These are phyloP conservation scores for Ganoderma sp. DNA, from an alignment of 1,284 basidiomycete species.

Conservation along the genomic window DNA sequence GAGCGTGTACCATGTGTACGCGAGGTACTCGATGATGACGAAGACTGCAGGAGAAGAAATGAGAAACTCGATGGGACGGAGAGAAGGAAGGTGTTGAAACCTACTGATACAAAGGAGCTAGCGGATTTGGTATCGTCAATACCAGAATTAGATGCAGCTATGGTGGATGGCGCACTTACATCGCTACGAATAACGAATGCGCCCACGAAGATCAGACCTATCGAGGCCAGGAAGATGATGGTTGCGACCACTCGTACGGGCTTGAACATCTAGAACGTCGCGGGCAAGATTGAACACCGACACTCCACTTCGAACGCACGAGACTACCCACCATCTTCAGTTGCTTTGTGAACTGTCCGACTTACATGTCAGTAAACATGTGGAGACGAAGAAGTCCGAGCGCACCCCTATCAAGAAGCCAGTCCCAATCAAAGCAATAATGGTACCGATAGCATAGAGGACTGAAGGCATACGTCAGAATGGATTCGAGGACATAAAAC, in stretches of 20 bases:
- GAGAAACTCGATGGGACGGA: conserved; percentile 23
- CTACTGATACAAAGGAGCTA: conserved; percentile 56
- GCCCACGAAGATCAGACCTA: conserved; percentile 80
- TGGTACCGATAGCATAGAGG: conserved; percentile 83
- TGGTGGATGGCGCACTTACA: conserved; percentile 48
- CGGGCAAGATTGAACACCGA: conserved; percentile 11
- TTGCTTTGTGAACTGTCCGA: conserved; percentile 74
- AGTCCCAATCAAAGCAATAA: conserved; percentile 85
- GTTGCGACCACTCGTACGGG: conserved; percentile 88
- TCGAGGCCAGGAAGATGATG: conserved; percentile 77
- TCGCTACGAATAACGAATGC: conserved; percentile 77
- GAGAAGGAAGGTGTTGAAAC: conserved; percentile 29
- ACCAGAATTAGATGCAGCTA: conserved; percentile 2
- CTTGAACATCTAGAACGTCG: conserved; percentile 82
- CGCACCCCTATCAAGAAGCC: conserved; percentile 88
- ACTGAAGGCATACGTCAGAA: conserved; percentile 48
- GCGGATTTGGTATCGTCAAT: neutral
- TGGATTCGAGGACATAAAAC: neutral
- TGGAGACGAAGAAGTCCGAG: conserved; percentile 12
- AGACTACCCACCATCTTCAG: conserved; percentile 66
- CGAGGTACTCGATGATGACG: conserved; percentile 85
- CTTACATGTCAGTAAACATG: conserved; percentile 6
- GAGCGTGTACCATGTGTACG: conserved; percentile 83
- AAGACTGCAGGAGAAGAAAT: conserved; percentile 60
- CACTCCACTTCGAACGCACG: neutral